Conservation (phyloP, 2,329 filamentous ascomycete species). For the Polychaeton citri region DNA sequence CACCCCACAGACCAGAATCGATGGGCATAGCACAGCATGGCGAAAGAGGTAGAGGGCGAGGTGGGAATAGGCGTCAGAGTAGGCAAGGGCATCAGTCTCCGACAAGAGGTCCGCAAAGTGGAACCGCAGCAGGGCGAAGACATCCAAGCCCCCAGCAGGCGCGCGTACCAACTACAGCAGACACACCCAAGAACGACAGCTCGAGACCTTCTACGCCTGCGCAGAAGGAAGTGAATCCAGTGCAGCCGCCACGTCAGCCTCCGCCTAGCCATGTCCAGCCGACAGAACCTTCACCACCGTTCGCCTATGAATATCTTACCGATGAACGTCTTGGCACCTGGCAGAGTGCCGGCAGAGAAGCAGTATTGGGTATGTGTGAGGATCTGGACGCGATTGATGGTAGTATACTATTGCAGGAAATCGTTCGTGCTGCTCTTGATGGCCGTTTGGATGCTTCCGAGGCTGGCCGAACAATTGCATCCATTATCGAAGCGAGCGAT, state of each 20-base stretch:
- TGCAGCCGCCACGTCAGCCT: conserved; percentile 5
- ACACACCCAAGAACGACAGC: background rate
- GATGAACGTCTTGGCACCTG: conserved; percentile 55
- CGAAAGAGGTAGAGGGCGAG: conserved; percentile 12
- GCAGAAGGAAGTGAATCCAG: conserved; percentile 1
- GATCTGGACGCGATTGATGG: conserved; percentile 56
- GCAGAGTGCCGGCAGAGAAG: conserved; percentile 52
- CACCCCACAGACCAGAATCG: conserved; percentile 38
- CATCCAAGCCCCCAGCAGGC: background rate
- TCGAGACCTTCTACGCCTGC: background rate
- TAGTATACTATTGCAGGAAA: conserved; percentile 68
- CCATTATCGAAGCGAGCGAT: conserved; percentile 53
- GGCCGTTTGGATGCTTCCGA: conserved; percentile 52
- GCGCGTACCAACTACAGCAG: background rate
- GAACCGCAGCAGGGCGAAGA: background rate
- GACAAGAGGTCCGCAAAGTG: background rate
- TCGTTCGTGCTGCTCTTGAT: conserved; percentile 63
- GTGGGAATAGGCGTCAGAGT: background rate
- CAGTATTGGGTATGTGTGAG: conserved; percentile 51
- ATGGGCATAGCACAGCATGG: conserved; percentile 40
- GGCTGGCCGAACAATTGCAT: conserved; percentile 58
- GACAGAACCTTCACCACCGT: conserved; percentile 25
- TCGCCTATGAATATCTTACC: conserved; percentile 64
- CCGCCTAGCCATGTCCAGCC: conserved; percentile 7
- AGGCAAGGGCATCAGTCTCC: background rate